Conservation (phyloP, 768 basidiomycete species). For the Filobasidium floriforme region DNA sequence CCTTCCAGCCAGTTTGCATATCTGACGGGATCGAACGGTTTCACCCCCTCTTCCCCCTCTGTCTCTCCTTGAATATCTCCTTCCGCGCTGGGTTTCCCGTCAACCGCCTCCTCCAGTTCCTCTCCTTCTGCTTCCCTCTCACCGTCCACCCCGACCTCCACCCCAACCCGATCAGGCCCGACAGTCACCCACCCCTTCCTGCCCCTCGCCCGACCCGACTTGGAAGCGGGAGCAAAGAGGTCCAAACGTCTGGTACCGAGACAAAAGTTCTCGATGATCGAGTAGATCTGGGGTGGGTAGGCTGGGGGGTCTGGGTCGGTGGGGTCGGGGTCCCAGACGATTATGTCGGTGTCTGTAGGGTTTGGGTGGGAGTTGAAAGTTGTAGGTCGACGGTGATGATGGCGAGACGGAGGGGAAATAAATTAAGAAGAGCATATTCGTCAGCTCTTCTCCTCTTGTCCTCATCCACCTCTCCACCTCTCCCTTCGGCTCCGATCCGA, state of each 20-base stretch:
- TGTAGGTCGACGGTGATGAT: neutral
- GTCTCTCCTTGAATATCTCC: too few species aligned
- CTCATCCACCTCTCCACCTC: too few species aligned
- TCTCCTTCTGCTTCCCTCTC: too few species aligned
- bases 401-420: too few species aligned
- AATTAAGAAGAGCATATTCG: too few species aligned
- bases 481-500: too few species aligned
- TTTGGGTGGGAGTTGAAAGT: neutral
- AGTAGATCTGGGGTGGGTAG: constrained; percentile 89
- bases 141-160: neutral
- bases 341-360: constrained; percentile 77
- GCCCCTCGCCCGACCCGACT: constrained; percentile 45
- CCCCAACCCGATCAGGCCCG: constrained; percentile 18
- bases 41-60: neutral
- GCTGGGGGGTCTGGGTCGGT: constrained; percentile 53
- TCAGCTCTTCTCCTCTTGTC: too few species aligned
- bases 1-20: constrained; percentile 23
- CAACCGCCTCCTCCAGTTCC: too few species aligned
- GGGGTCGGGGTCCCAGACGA: constrained; percentile 73
- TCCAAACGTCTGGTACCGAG: constrained; percentile 85
- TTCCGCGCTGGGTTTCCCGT: too few species aligned
- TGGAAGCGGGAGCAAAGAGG: constrained; percentile 62
- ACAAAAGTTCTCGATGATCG: constrained; percentile 94
- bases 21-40: constrained; percentile 13
- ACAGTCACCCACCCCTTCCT: constrained; percentile 91